Conservation (phyloP, 371 early-diverging fungal genomes). For the Mucor racemosus region DNA sequence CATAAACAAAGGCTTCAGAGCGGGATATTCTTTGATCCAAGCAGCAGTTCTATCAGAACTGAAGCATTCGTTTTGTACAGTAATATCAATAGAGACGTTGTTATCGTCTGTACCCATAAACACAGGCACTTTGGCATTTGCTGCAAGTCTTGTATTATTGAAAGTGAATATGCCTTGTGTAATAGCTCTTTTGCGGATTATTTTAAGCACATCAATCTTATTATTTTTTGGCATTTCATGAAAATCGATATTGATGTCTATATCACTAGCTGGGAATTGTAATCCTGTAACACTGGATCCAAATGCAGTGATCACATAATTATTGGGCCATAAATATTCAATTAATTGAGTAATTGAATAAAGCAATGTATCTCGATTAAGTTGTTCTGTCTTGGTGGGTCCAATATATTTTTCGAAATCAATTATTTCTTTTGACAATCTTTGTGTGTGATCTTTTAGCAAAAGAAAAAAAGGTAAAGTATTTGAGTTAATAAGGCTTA, state of each 20-base stretch:
- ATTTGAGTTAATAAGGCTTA: not conserved
- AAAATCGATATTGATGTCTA: conserved; percentile 29
- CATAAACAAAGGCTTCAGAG: conserved; percentile 28
- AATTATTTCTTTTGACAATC: conserved; percentile 31
- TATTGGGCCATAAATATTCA: not conserved
- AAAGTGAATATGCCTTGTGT: not conserved
- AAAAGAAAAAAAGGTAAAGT: not conserved
- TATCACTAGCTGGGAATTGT: conserved; percentile 33
- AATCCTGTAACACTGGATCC: conserved; percentile 32
- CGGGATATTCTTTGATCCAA: conserved; percentile 31
- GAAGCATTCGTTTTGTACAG: conserved; percentile 17
- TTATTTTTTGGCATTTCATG: not conserved
- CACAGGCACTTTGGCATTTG: conserved; percentile 25
- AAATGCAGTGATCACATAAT: conserved; percentile 9
- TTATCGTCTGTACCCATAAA: conserved; percentile 9
- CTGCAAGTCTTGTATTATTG: not conserved
- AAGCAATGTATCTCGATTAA: conserved; percentile 8
- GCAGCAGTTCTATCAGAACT: conserved; percentile 28
- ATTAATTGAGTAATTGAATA: conserved; percentile 8
- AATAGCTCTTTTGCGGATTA: conserved; percentile 10
- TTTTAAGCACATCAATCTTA: conserved; percentile 2
- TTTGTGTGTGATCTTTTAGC: not conserved
- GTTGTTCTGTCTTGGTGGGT: conserved; percentile 26
- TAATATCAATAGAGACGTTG: conserved; percentile 25
- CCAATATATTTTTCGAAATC: conserved; percentile 31